Percentiles rank a stretch among this genome's conserved stretches.
Conservation (phyloP, 2,329 filamentous ascomycete genomes). For the Ceratocystiopsis brevicomis region DNA sequence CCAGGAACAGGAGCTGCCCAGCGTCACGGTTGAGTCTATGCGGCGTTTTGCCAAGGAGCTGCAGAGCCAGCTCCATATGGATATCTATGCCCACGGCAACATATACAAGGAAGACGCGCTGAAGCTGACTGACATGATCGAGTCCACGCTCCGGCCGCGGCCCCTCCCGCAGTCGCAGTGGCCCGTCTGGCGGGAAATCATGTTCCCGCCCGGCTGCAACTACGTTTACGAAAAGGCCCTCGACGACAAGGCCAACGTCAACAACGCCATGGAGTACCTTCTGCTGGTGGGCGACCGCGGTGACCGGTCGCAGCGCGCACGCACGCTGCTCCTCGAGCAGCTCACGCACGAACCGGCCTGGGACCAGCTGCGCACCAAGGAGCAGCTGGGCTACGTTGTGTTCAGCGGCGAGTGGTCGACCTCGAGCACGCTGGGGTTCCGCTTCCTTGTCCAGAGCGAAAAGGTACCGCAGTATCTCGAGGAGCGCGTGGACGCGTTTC, state of each 20-base stretch:
- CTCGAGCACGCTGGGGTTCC: constrained; percentile 64
- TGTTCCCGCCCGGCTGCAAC: constrained; percentile 64
- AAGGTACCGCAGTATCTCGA: constrained; percentile 69
- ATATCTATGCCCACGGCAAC: constrained; percentile 80
- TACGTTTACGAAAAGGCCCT: constrained; percentile 65
- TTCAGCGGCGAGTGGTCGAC: constrained; percentile 60
- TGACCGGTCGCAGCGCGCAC: constrained; percentile 53
- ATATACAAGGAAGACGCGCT: constrained; percentile 85
- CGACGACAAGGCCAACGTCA: constrained; percentile 75
- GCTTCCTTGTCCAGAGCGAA: constrained; percentile 88
- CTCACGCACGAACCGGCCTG: constrained; percentile 87
- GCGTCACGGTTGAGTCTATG: constrained; percentile 56
- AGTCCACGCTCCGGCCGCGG: constrained; percentile 56
- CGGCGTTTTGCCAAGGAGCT: constrained; percentile 62
- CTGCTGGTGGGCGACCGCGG: constrained; percentile 50
- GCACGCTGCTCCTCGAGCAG: constrained; percentile 66
- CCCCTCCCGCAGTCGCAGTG: constrained; percentile 60
- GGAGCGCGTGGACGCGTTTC: constrained; percentile 68
- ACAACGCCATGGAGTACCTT: constrained; percentile 67
- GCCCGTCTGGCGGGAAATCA: constrained; percentile 56
- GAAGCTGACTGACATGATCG: constrained; percentile 65
- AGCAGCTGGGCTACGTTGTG: constrained; percentile 93
- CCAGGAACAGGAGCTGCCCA: constrained; percentile 54
- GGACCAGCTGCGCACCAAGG: constrained; percentile 86
- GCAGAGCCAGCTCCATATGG: constrained; percentile 68